These are phyloP conservation scores for Venturia asperata DNA, from an alignment of 2,329 filamentous ascomycete species.

Conservation along the genomic window DNA sequence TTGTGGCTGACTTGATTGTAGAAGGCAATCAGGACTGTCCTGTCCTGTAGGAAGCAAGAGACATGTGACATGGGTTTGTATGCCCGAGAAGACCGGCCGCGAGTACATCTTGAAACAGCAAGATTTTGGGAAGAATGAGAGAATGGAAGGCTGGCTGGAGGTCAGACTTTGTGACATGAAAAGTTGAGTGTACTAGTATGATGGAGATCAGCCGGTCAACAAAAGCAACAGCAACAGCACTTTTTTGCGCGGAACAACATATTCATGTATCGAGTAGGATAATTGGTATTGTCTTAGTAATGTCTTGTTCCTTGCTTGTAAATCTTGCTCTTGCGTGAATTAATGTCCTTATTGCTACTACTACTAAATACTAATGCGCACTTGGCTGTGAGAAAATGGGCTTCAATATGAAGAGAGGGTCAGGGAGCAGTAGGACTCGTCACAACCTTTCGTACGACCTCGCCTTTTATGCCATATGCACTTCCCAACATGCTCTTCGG, in stretches of 20 bases:
- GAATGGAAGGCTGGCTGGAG: background rate
- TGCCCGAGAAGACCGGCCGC: background rate
- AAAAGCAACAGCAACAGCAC: background rate
- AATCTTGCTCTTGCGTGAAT: too few relatives aligned
- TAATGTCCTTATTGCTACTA: too few relatives aligned
- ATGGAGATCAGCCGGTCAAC: background rate
- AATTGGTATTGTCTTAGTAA: background rate
- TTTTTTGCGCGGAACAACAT: background rate
- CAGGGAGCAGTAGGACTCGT: too few relatives aligned
- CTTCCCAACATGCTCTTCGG: too few relatives aligned
- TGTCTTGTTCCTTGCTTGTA: background rate
- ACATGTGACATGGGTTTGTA: background rate
- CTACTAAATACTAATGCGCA: too few relatives aligned
- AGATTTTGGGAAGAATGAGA: background rate
- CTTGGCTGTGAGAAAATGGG: too few relatives aligned
- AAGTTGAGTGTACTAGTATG: background rate
- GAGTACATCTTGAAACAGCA: background rate
- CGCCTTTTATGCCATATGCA: too few relatives aligned
- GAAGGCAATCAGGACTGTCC: background rate
- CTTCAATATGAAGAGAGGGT: too few relatives aligned
- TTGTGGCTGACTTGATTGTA: background rate
- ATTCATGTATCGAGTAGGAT: background rate
- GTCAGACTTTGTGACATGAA: background rate
- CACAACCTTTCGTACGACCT: too few relatives aligned
- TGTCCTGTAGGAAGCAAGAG: background rate